A percentile compares a stretch with the other conserved stretches of the same genome.
phyloP scores from a whole-genome alignment of 2,329 filamentous ascomycete species.

The Pezicula neosporulosa region DNA sequence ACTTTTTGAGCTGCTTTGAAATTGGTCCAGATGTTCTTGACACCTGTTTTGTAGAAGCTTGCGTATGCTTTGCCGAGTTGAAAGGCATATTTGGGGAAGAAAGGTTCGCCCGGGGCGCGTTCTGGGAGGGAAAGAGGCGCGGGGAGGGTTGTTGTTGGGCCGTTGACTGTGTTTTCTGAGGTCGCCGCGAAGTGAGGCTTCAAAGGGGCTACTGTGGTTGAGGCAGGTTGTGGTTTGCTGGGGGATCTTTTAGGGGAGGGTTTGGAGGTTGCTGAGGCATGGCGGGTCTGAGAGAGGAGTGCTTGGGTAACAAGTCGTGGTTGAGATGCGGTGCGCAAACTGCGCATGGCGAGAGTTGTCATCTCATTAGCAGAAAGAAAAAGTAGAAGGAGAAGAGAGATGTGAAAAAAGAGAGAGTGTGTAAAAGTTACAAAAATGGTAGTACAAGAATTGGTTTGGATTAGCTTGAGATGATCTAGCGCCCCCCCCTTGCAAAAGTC shows the following conservation, averaged over 20 bases:
- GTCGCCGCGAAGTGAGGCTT: not conserved
- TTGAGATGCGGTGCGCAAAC: slow-evolving; percentile 18
- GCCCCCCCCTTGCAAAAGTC: not conserved
- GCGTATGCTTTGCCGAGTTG: slow-evolving; percentile 68
- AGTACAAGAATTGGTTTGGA: not conserved
- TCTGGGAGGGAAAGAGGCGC: slow-evolving; percentile 62
- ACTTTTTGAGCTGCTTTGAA: slow-evolving; percentile 39
- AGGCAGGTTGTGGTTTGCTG: slow-evolving; percentile 8
- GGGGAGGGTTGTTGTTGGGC: slow-evolving; percentile 69
- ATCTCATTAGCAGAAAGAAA: slow-evolving; percentile 4
- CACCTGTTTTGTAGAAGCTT: slow-evolving; percentile 82
- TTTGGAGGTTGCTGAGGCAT: slow-evolving; percentile 39
- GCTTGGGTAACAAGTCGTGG: slow-evolving; percentile 36
- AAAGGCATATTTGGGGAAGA: slow-evolving; percentile 29
- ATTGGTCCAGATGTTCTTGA: slow-evolving; percentile 73
- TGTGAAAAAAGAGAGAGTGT: not conserved
- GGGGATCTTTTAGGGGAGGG: not conserved
- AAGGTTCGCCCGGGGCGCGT: slow-evolving; percentile 41
- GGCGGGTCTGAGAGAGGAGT: slow-evolving; percentile 29
- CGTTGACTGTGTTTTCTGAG: slow-evolving; percentile 52
- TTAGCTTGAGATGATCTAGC: not conserved
- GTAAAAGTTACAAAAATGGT: not conserved
- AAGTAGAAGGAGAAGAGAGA: not conserved
- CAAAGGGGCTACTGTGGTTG: slow-evolving; percentile 15
- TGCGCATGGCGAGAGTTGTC: slow-evolving; percentile 14